phyloP scores from a whole-genome alignment of 2,329 filamentous ascomycete species.

The Aspergillus floridensis region DNA sequence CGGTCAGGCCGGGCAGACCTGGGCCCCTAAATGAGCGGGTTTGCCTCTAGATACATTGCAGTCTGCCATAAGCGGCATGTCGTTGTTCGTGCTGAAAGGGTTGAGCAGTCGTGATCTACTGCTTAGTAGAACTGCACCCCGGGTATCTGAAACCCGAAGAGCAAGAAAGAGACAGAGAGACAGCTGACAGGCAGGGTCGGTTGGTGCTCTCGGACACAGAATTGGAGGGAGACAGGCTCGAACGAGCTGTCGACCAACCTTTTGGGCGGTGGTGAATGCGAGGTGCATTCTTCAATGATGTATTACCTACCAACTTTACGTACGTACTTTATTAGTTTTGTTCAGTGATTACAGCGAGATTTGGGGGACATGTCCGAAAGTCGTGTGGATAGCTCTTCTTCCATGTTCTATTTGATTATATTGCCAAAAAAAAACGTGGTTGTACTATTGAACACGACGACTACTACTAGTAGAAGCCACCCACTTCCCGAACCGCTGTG shows the following conservation, averaged over 20 bases:
- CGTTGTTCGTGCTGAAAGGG: background rate
- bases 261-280: background rate
- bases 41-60: background rate
- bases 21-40: background rate
- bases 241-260: background rate
- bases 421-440: background rate
- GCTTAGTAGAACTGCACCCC: background rate
- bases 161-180: background rate
- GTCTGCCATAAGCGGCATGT: background rate
- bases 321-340: background rate
- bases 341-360: background rate
- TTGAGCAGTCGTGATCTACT: background rate
- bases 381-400: background rate
- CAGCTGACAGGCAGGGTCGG: background rate
- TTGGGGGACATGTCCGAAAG: background rate
- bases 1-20: background rate
- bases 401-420: background rate
- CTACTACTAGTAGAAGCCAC: background rate
- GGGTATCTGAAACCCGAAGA: background rate
- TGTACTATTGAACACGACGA: background rate
- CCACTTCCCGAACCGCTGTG: too few species aligned
- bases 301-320: background rate
- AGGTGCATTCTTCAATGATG: background rate
- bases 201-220: background rate
- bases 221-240: background rate